Base-by-base conservation (phyloP, 1,139 yeast species). In the Yamadazyma atmosphaerica region DNA sequence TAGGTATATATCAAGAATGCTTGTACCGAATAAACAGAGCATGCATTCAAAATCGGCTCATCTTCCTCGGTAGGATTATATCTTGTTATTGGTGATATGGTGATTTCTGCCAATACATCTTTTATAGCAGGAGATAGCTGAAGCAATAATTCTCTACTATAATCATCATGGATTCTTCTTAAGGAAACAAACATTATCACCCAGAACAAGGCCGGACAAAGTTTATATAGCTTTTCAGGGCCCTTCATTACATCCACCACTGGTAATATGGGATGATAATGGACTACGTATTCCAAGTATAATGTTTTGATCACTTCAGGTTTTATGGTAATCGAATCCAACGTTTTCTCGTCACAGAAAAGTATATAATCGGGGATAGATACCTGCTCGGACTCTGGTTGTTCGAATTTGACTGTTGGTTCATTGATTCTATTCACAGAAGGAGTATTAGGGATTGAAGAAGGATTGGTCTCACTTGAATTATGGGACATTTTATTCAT, bases 1-100 rank as follows among this genome's bases (percentile, higher is more conserved):
- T 84, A 81, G 1, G 97, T 83, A 58, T 86, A 88, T 4, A 92
- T 68, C 24, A 92, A 64, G 47, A 90, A 84, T 0, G 97, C 97
- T 58, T 92, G 98, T 1, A 90, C 97, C 0, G 96, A 86, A 55
- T 84, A 90, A 0, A 90, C 96, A n/a, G 95, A 85, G 11, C 95
- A 86, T 1, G 88, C 94, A 52, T 90, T 90, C 52, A 86, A 69
- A 10, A 86, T 77, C 1, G 96, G 95, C 49, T 84, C 85, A 47
- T 86, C 88, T 42, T 76, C 79, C 49, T 80, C 86, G 8, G 79
- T 70, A 0, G 95, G 92, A 18, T 83, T 79, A 54, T 84, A 86
- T 45, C 95, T 69, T 4, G 95, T 85, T 37, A 89, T 86, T 2
- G 98, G 97, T 2, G 94, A 82, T 22, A 90, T 88, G 42, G 95